phyloP scores from a whole-genome alignment of 2,329 filamentous ascomycete species.

The Aureobasidium sp. region DNA sequence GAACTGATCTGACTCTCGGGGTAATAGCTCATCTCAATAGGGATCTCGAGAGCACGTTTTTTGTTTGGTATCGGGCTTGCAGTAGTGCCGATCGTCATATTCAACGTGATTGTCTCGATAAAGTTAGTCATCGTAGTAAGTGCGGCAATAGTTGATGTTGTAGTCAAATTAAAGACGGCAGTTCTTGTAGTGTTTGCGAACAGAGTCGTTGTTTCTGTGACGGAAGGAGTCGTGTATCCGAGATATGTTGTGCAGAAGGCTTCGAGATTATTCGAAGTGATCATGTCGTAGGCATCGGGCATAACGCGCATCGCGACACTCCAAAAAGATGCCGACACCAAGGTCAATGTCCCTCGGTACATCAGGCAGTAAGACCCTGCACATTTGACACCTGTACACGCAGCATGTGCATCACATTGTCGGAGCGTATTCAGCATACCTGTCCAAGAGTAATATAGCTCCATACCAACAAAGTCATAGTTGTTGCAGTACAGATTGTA shows the following conservation, averaged over 20 bases:
- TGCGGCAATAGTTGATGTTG: background rate
- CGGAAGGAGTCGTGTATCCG: background rate
- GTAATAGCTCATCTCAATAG: background rate
- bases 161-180: background rate
- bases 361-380: no score
- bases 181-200: background rate
- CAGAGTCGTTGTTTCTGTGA: background rate
- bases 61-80: background rate
- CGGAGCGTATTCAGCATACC: no score
- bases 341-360: no score
- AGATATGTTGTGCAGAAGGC: background rate
- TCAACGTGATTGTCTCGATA: background rate
- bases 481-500: no score
- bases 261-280: background rate
- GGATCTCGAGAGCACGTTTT: background rate
- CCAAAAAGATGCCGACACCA: no score
- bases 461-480: no score
- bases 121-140: background rate
- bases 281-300: background rate
- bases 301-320: no score
- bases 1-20: background rate
- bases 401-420: no score
- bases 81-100: background rate
- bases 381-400: no score
- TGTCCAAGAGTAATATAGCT: no score